Base-by-base conservation (phyloP, 2,329 filamentous ascomycete genomes). In the Trichophyton benhamiae region DNA sequence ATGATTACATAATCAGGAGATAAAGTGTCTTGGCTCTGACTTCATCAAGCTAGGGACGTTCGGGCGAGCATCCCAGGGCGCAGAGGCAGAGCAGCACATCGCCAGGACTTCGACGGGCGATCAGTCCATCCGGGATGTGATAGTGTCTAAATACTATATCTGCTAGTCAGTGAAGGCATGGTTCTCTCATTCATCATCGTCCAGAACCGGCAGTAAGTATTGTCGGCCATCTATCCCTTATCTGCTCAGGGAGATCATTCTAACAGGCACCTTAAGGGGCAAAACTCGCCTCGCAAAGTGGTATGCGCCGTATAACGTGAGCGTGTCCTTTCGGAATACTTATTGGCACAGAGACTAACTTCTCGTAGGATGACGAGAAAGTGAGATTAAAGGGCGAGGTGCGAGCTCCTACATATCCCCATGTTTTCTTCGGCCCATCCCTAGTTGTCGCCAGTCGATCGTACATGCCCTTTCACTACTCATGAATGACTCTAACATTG, bases 211-310 rank as follows among this genome's bases (percentile, higher is more conserved):
- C 90, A 95, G 88, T 92, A 75, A 68, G 74, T 68, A 17, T 17
- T 48, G 8, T 33, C 20, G 13, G n/a, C 8, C 55, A 42, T 22
- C 13, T 20, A 13, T 7, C 41, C 8, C 22, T 27, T 58, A 42
- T 42, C 53, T 22, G 3, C 8, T 13, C 27, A 30, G n/a, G 22
- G 41, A 30, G 17, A 36, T 8, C 3, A 27, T 38, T 9, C 60
- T 63, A 49, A 63, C 22, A 5, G 2, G 33, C 1, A 22, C 20
- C 27, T 9, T 13, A 20, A 96, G 92, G 83, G 94, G 94, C 78
- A 99, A 99, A 80, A 99, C 94, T 69, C 88, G 94, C 69, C 83
- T 99, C 66, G 94, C 94, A 66, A 99, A 99, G 79, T 99, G 92
- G 92, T 99, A 99, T 80, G 89, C 88, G 67, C 92, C 94, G 64